Conservation (phyloP, 768 basidiomycete species). For the Cyclocybe aegerita region DNA sequence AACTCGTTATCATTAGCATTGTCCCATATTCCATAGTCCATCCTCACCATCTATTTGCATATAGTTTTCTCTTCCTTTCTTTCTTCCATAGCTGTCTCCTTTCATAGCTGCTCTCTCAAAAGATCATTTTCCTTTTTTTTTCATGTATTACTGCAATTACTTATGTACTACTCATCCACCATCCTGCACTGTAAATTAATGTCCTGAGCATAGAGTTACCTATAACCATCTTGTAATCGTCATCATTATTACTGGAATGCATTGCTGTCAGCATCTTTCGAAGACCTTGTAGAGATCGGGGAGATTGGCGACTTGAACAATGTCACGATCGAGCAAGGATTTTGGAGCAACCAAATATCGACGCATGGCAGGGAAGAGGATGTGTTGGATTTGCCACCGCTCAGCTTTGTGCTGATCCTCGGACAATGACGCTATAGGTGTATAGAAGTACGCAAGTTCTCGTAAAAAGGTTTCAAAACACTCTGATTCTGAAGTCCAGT, state of each 20-base stretch:
- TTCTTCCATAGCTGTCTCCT: constrained; percentile 7
- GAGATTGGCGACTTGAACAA: constrained; percentile 86
- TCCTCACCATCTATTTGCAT: constrained; percentile 4
- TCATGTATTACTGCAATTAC: too few species aligned
- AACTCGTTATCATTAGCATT: constrained; percentile 31
- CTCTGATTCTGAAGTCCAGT: constrained; percentile 82
- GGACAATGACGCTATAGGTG: constrained; percentile 51
- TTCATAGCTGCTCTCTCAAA: background rate
- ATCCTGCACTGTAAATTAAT: too few species aligned
- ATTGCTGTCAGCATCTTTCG: constrained; percentile 70
- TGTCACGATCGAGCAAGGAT: constrained; percentile 65
- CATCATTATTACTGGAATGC: constrained; percentile 13
- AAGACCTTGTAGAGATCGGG: constrained; percentile 95
- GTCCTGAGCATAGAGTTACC: background rate
- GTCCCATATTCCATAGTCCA: constrained; percentile 2
- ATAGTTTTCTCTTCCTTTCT: constrained; percentile 8
- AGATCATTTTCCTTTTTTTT: background rate
- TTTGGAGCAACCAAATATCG: constrained; percentile 71
- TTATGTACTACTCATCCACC: too few species aligned
- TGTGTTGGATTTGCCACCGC: constrained; percentile 87
- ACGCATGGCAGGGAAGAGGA: constrained; percentile 84
- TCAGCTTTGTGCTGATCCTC: constrained; percentile 54
- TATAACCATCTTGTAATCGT: constrained; percentile 6
- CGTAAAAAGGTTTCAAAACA: constrained; percentile 87
- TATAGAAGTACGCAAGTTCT: constrained; percentile 91